Base-by-base conservation (phyloP, 1,284 basidiomycete species). In the Pseudozyma flocculosa region DNA sequence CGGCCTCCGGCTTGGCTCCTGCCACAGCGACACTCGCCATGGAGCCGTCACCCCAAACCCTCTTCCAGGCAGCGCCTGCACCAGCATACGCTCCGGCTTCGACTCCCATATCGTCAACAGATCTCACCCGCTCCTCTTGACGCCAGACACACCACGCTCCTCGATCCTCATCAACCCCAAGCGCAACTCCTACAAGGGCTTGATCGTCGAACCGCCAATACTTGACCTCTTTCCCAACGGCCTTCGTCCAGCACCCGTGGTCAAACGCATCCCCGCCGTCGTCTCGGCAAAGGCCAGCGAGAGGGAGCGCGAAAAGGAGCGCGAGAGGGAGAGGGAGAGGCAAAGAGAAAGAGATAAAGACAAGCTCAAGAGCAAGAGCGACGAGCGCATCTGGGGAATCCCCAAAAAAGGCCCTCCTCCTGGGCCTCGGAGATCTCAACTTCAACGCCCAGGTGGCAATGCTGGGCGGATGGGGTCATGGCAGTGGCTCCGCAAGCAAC, bases 371-470 rank as follows among this genome's bases (percentile, higher is more conserved):
- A 49, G 40, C 50, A 68, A 59, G 39, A 48, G 53, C 43, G 70
- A 70, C 22, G 67, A 65, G 45, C 70, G 64, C 48, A 59, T 73
- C 45, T 73, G 68, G 68, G 71, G 71, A 9, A 73, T 73, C 34
- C 71, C 71, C 32, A 72, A 70, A n/a, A 36, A 72, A 70, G 55
- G 70, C 67, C 10, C 63, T 73, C 34, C 61, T 70, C 14, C 56
- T 71, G 32, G 71, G 71, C 21, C 55, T 73, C 7, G 62, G 62
- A 24, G 68, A 72, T 38, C 55, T 72, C 58, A 70, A 70, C 54
- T 72, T 73, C 56, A 72, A 73, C 23, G 57, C 71, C 14, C 67
- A 72, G 48, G 65, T 69, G 61, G 61, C 68, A 44, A 73, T 73
- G 62, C 57, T 71, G 42, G 70, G 58, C 13, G 70, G 70, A 2